Conservation (phyloP, 2,329 filamentous ascomycete genomes). For the Lecanicillium sp. region DNA sequence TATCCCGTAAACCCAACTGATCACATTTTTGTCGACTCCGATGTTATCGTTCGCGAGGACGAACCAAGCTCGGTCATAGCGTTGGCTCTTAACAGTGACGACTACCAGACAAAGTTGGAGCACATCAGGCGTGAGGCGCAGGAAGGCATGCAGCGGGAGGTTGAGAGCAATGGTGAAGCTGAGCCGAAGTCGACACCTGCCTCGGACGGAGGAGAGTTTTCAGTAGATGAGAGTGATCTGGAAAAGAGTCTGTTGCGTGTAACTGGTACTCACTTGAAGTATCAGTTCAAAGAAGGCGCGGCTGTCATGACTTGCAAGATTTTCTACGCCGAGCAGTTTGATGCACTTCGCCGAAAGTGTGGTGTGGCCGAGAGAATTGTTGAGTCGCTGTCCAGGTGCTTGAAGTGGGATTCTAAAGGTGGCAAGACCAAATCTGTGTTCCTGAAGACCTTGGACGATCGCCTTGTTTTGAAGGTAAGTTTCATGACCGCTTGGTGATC, state of each 20-base stretch:
- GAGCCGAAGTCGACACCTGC: slow-evolving; percentile 21
- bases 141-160: slow-evolving; percentile 30
- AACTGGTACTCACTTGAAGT: slow-evolving; percentile 89
- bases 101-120: slow-evolving; percentile 75
- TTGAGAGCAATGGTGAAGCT: slow-evolving; percentile 20
- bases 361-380: slow-evolving; percentile 90
- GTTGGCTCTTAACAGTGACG: slow-evolving; percentile 78
- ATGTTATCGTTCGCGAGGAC: slow-evolving; percentile 95
- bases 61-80: slow-evolving; percentile 96
- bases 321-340: slow-evolving; percentile 97
- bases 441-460: slow-evolving; percentile 90
- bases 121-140: slow-evolving; percentile 51
- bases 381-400: slow-evolving; percentile 87
- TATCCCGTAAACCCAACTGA: slow-evolving; percentile 85
- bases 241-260: slow-evolving; percentile 78
- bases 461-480: slow-evolving; percentile 73
- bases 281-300: slow-evolving; percentile 89
- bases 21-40: slow-evolving; percentile 93
- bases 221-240: slow-evolving; percentile 60
- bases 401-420: slow-evolving; percentile 97
- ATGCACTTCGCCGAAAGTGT: slow-evolving; percentile 86
- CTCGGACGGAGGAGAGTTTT: slow-evolving; percentile 29
- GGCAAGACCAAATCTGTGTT: slow-evolving; percentile 98
- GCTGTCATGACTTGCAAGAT: slow-evolving; percentile 97
- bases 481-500: slow-evolving; percentile 9